Base-by-base conservation (phyloP, 1,284 basidiomycete genomes). In the Papiliotrema fonsecae region DNA sequence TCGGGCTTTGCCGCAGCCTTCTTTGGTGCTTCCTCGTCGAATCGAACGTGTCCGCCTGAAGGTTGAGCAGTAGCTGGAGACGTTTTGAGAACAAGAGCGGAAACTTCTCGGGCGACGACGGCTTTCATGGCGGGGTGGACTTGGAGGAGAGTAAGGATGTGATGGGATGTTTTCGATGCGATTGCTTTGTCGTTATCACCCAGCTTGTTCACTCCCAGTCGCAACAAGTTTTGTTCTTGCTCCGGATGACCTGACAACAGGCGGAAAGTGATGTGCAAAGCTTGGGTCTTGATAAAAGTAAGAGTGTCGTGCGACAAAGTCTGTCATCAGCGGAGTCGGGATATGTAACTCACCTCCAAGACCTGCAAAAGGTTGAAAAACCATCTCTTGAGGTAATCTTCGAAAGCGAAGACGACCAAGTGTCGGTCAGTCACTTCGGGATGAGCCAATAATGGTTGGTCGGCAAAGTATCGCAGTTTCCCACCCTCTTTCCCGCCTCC, bases 321-420 rank as follows among this genome's bases (percentile, higher is more conserved):
- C 86, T 93, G 60, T 57, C 9, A 32, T 16, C 40, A 30, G 41
- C 30, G 21, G 28, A 1, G 6, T 10, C 26, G 14, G 27, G 7
- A 1, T 11, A 6, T 6, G 24, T 35, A 22, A 56, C 68, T 45
- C 35, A 86, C 87, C 81, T 98, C 94, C 34, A 98, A 81, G 35
- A 88, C 81, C 68, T 96, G 88, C 7, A 99, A 80, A 39, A 97
- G 77, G 16, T 84, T 84, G 75, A 96, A 97, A 77, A 96, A 97
- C 73, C 86, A 97, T 62, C 91, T 92, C 75, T 99, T 99, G 49
- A 97, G 75, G 84, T 89, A 93, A 64, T 98, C 93, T 69, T 99
- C 96, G 69, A 94, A 98, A 54, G 86, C 86, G 84, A 86, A 98
- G 3, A 87, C 56, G 10, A 92, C 65, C 0, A 97, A 74, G 67